phyloP scores from a whole-genome alignment of 2,329 filamentous ascomycete species.

The Monilinia fructigena region DNA sequence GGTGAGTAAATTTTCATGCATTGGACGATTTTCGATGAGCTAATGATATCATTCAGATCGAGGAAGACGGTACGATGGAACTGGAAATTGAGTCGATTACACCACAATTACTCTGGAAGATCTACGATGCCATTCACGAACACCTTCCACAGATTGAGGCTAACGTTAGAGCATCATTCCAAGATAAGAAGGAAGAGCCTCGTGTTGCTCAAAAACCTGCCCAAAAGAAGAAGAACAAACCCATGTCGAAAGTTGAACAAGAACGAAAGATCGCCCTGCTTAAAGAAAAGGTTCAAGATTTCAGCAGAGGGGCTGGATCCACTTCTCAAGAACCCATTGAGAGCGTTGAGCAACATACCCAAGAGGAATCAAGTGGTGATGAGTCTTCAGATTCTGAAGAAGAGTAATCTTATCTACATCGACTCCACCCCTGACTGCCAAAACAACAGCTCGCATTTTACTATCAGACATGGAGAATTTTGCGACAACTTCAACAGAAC shows the following conservation, averaged over 20 bases:
- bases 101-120: slow-evolving; percentile 53
- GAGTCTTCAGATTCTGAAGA: slow-evolving; percentile 55
- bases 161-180: slow-evolving; percentile 26
- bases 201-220: slow-evolving; percentile 39
- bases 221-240: slow-evolving; percentile 63
- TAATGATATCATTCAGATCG: slow-evolving; percentile 41
- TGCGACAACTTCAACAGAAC: not conserved
- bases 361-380: slow-evolving; percentile 51
- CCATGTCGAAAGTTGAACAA: slow-evolving; percentile 72
- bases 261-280: slow-evolving; percentile 65
- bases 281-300: slow-evolving; percentile 57
- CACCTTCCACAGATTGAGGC: slow-evolving; percentile 49
- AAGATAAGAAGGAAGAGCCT: slow-evolving; percentile 36
- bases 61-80: slow-evolving; percentile 56
- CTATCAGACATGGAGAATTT: not conserved
- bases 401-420: slow-evolving; percentile 32
- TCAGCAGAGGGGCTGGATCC: slow-evolving; percentile 30
- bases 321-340: slow-evolving; percentile 44
- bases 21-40: slow-evolving; percentile 20
- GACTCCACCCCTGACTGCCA: not conserved
- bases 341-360: slow-evolving; percentile 40
- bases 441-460: not conserved
- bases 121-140: slow-evolving; percentile 53
- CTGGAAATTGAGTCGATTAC: slow-evolving; percentile 59
- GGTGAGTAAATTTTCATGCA: slow-evolving; percentile 43